Percentiles rank a stretch among this genome's conserved stretches.
phyloP scores from a whole-genome alignment of 2,329 filamentous ascomycete species.

The Hypoxylon sp. region DNA sequence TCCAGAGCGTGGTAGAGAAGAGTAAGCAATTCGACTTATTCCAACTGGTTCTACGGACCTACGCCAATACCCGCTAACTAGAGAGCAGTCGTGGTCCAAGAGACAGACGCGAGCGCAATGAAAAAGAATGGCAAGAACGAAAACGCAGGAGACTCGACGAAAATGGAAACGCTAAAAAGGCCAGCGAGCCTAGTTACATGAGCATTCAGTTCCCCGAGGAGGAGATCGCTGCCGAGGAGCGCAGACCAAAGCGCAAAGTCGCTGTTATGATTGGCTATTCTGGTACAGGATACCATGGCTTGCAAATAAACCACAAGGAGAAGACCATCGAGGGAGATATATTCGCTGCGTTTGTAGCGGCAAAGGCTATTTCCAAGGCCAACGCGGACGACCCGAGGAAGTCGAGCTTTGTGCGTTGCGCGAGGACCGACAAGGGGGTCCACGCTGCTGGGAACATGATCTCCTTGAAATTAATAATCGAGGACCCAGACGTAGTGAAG shows the following conservation, averaged over 20 bases:
- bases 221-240: constrained; percentile 88
- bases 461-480: constrained; percentile 93
- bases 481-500: constrained; percentile 86
- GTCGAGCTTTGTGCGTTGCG: constrained; percentile 92
- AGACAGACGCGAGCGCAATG: constrained; percentile 66
- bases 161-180: constrained; percentile 46
- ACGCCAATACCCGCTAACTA: constrained; percentile 57
- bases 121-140: constrained; percentile 58
- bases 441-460: constrained; percentile 97
- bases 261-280: constrained; percentile 96
- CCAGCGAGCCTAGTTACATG: constrained; percentile 64
- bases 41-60: constrained; percentile 19
- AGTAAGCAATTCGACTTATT: constrained; percentile 34
- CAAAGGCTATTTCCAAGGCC: constrained; percentile 94
- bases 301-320: constrained; percentile 87
- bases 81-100: constrained; percentile 62
- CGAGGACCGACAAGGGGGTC: constrained; percentile 96
- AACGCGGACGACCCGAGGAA: constrained; percentile 98
- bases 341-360: constrained; percentile 90
- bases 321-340: constrained; percentile 97
- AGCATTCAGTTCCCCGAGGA: constrained; percentile 73
- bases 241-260: constrained; percentile 94
- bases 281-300: constrained; percentile 95
- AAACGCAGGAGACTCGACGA: constrained; percentile 66
- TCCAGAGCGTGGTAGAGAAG: constrained; percentile 37